These are phyloP conservation scores for Sarocladium kiliense DNA, from an alignment of 2,329 filamentous ascomycete genomes.

Conservation along the genomic window DNA sequence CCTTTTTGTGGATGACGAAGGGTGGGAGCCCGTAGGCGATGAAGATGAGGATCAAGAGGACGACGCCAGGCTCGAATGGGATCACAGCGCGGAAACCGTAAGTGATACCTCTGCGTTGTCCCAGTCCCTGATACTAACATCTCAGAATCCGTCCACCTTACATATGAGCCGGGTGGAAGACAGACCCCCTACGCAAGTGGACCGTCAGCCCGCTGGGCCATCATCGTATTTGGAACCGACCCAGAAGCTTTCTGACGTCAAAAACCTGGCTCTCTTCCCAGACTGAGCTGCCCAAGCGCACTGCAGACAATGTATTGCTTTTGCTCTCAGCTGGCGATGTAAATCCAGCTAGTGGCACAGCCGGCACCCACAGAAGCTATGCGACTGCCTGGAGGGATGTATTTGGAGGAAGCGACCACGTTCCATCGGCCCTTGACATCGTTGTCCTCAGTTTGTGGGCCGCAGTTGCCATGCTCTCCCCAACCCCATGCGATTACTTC, in stretches of 20 bases:
- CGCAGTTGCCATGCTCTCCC: conserved; percentile 98
- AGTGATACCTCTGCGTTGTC: conserved; percentile 20
- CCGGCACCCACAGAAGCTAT: conserved; percentile 70
- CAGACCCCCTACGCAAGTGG: conserved; percentile 14
- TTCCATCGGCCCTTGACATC: conserved; percentile 68
- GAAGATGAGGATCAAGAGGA: conserved; percentile 59
- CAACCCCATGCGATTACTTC: conserved; percentile 86
- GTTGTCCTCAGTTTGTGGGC: conserved; percentile 56
- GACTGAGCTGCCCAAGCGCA: conserved; percentile 20
- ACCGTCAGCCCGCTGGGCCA: conserved; percentile 18
- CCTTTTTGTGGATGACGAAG: conserved; percentile 65
- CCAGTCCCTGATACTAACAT: conserved; percentile 20
- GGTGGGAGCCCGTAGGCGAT: conserved; percentile 65
- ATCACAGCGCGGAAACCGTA: conserved; percentile 61
- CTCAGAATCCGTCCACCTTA: conserved; percentile 37
- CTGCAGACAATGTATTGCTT: background rate
- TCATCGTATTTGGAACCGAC: conserved; percentile 57
- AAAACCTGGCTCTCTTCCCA: conserved; percentile 38
- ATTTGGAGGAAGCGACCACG: conserved; percentile 54
- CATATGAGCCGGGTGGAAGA: conserved; percentile 36
- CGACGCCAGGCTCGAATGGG: conserved; percentile 64
- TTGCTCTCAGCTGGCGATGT: conserved; percentile 26
- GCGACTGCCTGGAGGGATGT: conserved; percentile 43
- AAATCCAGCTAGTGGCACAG: conserved; percentile 84
- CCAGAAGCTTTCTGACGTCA: conserved; percentile 66